phyloP scores from a whole-genome alignment of 805 yeast species.

The Lachancea dasiensis region DNA sequence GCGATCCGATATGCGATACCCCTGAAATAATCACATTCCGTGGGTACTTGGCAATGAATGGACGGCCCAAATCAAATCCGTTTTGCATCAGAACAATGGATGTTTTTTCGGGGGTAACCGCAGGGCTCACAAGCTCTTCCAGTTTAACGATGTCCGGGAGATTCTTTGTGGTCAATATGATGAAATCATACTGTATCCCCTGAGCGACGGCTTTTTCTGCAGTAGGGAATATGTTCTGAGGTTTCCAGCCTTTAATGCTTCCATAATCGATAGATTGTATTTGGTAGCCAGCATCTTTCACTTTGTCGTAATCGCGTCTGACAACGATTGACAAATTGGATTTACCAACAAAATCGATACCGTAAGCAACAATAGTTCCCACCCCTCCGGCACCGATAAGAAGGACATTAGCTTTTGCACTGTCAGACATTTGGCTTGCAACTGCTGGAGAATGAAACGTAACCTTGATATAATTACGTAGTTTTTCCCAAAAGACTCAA shows the following conservation, averaged over 20 bases:
- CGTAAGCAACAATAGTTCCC: constrained; percentile 64
- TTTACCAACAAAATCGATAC: constrained; percentile 43
- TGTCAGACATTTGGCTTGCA: background rate
- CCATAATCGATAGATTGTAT: constrained; percentile 61
- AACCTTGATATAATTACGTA: background rate
- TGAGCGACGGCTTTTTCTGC: constrained; percentile 32
- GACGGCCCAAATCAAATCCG: constrained; percentile 56
- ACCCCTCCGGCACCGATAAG: constrained; percentile 76
- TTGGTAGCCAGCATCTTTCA: constrained; percentile 45
- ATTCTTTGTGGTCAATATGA: constrained; percentile 57
- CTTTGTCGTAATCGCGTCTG: constrained; percentile 51
- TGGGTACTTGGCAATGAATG: constrained; percentile 46
- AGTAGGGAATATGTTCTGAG: constrained; percentile 36
- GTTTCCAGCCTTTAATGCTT: constrained; percentile 43
- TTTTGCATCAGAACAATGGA: constrained; percentile 52
- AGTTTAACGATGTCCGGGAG: constrained; percentile 54
- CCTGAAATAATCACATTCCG: constrained; percentile 49
- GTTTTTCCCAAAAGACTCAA: background rate
- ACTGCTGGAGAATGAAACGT: background rate
- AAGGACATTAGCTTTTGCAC: too few relatives aligned
- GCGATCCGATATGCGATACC: constrained; percentile 57
- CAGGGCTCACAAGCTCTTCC: constrained; percentile 33
- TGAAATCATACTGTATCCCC: constrained; percentile 46
- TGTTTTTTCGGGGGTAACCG: constrained; percentile 43
- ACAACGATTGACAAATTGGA: constrained; percentile 53